phyloP scores from a whole-genome alignment of 441 rosid species.

The Populus hybrid region DNA sequence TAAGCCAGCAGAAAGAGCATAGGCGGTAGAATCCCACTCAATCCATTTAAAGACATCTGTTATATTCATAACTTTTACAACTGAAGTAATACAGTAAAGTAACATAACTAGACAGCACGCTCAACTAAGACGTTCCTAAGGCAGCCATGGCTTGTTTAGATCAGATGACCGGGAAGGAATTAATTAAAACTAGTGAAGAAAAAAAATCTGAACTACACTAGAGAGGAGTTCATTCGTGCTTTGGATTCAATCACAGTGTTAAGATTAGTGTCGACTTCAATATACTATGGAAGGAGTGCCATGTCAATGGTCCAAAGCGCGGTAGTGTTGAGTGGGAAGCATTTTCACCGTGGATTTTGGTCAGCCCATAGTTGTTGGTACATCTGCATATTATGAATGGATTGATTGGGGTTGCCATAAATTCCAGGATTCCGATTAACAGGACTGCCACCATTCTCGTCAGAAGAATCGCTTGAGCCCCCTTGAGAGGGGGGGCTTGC shows the following conservation, averaged over 20 bases:
- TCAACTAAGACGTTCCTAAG: not conserved
- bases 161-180: not conserved
- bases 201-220: conserved; percentile 9
- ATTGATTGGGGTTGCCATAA: conserved; percentile 49
- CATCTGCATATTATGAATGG: conserved; percentile 68
- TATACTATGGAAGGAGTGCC: conserved; percentile 23
- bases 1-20: not conserved
- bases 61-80: not conserved
- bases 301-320: conserved; percentile 17
- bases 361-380: conserved; percentile 80
- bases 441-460: conserved; percentile 65
- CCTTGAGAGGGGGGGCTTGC: conserved; percentile 78
- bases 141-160: not conserved
- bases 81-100: not conserved
- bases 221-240: conserved; percentile 21
- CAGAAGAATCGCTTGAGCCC: conserved; percentile 74
- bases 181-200: conserved; percentile 16
- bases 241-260: conserved; percentile 27
- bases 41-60: not conserved
- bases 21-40: not conserved
- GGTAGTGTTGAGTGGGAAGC: conserved; percentile 20
- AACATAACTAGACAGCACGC: not conserved
- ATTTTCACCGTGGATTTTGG: conserved; percentile 53
- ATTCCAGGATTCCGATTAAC: conserved; percentile 43
- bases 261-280: conserved; percentile 26